These are phyloP conservation scores for Cyberlindnera misumaiensis DNA, from an alignment of 805 yeast genomes.

Conservation along the genomic window DNA sequence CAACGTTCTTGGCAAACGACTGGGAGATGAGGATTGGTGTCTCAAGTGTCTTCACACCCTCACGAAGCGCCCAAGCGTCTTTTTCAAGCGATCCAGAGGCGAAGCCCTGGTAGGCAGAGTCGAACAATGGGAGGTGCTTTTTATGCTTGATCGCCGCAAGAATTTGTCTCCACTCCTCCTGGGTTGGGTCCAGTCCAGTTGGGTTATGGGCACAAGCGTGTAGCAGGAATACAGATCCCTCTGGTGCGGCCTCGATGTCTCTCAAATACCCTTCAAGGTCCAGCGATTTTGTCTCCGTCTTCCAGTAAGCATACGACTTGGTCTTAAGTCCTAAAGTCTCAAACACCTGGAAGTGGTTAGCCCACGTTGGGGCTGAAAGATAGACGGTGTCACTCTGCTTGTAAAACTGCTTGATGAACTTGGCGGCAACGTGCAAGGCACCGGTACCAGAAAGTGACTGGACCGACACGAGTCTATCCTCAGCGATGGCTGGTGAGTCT, in stretches of 20 bases:
- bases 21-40: conserved; percentile 76
- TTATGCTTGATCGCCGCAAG: conserved; percentile 52
- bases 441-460: conserved; percentile 88
- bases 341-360: conserved; percentile 86
- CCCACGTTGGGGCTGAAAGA: conserved; percentile 94
- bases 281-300: conserved; percentile 59
- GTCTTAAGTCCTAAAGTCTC: conserved; percentile 60
- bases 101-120: conserved; percentile 96
- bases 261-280: conserved; percentile 62
- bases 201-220: conserved; percentile 99
- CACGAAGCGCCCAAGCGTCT: conserved; percentile 74
- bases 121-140: conserved; percentile 77
- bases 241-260: conserved; percentile 59
- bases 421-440: conserved; percentile 85
- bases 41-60: conserved; percentile 44
- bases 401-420: conserved; percentile 29
- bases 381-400: conserved; percentile 44
- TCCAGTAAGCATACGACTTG: conserved; percentile 81
- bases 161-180: conserved; percentile 72
- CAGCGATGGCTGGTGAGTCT: conserved; percentile 43
- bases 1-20: conserved; percentile 94
- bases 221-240: conserved; percentile 72
- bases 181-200: conserved; percentile 90
- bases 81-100: conserved; percentile 80
- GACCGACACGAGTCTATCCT: conserved; percentile 48